Evolutionary conservation across 768 basidiomycete species (phyloP), one percentile per base, ranked within the genome.

Genomic region (Mrakia gelida): DNA sequence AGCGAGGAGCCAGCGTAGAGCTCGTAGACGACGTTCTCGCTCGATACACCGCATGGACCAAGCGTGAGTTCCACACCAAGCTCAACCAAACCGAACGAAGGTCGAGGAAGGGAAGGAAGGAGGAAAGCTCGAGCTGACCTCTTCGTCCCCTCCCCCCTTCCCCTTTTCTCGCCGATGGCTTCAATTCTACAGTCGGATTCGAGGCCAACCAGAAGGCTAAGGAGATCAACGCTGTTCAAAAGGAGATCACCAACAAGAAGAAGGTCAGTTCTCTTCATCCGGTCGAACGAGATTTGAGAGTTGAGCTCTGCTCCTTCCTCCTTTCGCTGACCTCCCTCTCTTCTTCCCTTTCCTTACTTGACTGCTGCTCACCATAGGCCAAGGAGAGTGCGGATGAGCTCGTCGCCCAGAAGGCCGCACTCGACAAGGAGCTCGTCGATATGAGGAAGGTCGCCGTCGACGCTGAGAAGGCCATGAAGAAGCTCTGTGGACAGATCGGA

Each of bases 41-140:
- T 82, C 90, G 95, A 90, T 97, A 98, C 82, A 85, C 88, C 15
- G 92, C 94, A 81, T 98, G 95, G 94, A 93, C 94, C 73, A 92
- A 94, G 85, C 90, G 97, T 97, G 84, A 83, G 93, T 89, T 7
- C 38, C 11, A 15, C 11, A 1, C 11, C 45, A 45, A 10, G 3
- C 16, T 11, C 1, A 21, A 23, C 11, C 67, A 41, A 38, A 38
- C 3, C 2, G 41, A n/a, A 41, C 1, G 34, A n/a, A n/a, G 41
- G 32, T 62, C 30, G 18, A 52, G 49, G 49, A 52, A 52, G 49
- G 49, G 23, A 38, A 41, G 67, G 38, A 41, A 41, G 38, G 41
- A 15, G 45, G 45, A 38, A 41, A 70, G 67, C 38, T n/a, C 26
- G 67, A 70, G 34, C 67, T 70, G 32, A 43, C 43, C 16, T 63